Conservation (phyloP, 495 filamentous ascomycete genomes). For the Extremus antarcticus region DNA sequence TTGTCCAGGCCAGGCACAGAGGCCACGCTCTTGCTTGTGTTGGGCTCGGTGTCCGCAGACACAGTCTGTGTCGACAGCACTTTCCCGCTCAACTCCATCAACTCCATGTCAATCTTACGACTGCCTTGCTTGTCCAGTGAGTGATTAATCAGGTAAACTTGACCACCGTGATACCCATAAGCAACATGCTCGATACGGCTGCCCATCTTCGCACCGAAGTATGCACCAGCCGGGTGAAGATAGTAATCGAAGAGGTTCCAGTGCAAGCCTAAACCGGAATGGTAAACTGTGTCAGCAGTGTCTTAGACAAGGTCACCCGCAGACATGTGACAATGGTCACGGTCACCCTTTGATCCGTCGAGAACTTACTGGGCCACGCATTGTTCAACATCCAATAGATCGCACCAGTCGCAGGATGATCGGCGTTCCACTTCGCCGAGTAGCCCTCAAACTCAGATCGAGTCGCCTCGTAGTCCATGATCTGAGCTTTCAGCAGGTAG, state of each 20-base stretch:
- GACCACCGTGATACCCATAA: neutral
- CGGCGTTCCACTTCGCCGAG: neutral
- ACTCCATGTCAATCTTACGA: neutral
- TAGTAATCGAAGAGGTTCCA: slow-evolving; percentile 1
- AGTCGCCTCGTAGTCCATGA: neutral
- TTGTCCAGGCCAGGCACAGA: neutral
- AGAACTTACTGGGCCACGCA: neutral
- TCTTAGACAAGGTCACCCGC: too few species aligned
- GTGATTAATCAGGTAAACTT: neutral
- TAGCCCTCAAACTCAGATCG: neutral
- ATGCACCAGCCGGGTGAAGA: neutral
- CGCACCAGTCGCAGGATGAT: neutral
- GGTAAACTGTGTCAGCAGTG: too few species aligned
- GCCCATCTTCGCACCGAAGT: neutral
- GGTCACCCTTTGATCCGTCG: too few species aligned
- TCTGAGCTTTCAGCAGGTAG: neutral
- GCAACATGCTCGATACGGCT: neutral
- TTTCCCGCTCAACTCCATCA: neutral
- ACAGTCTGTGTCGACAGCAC: neutral
- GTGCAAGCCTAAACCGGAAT: too few species aligned
- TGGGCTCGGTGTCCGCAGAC: neutral
- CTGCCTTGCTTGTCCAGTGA: neutral
- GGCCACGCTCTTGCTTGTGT: neutral
- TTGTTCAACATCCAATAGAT: slow-evolving; percentile 1
- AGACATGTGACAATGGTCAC: too few species aligned